These are phyloP conservation scores for Dittrichia graveolens DNA, from an alignment of 129 eudicot species.

Conservation along the genomic window DNA sequence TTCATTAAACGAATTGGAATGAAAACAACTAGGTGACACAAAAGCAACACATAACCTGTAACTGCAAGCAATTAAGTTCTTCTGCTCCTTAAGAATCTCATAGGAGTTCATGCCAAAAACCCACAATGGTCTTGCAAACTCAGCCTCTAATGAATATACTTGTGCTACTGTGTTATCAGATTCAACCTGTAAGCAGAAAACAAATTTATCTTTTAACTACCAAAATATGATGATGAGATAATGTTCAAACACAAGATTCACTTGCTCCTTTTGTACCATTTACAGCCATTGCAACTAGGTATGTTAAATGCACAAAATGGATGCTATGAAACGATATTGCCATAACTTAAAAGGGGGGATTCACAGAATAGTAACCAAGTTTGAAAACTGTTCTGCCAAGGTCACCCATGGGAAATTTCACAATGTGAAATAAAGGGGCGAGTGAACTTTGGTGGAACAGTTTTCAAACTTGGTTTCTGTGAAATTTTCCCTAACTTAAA, in stretches of 20 bases:
- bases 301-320: not conserved
- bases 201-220: not conserved
- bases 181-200: slow-evolving; percentile 57
- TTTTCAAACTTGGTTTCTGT: no score
- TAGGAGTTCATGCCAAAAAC: slow-evolving; percentile 92
- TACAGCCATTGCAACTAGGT: not conserved
- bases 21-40: not conserved
- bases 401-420: no score
- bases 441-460: no score
- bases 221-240: slow-evolving; percentile 3
- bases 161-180: slow-evolving; percentile 67
- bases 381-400: no score
- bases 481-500: no score
- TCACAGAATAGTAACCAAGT: no score
- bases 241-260: not conserved
- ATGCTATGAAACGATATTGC: not conserved
- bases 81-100: slow-evolving; percentile 59
- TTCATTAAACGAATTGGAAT: slow-evolving; percentile 9
- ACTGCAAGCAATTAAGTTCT: slow-evolving; percentile 76
- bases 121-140: slow-evolving; percentile 91
- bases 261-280: not conserved
- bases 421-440: no score
- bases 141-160: slow-evolving; percentile 72
- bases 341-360: slow-evolving; percentile 7
- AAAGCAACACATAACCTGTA: slow-evolving; percentile 62